Conservation (phyloP, 208 protist genomes). For the Trypanosoma cruzi region DNA sequence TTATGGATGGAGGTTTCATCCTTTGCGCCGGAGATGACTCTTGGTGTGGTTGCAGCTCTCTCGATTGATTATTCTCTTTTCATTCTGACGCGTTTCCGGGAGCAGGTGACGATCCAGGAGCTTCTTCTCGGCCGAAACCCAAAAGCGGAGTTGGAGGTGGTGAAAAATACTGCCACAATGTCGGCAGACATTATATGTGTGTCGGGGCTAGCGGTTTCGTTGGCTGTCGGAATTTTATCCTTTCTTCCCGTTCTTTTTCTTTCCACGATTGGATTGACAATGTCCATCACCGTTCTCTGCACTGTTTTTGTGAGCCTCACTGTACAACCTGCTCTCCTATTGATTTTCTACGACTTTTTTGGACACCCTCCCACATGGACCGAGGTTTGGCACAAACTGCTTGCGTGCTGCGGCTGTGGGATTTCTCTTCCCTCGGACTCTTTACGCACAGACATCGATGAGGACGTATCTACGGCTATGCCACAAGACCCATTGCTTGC, state of each 20-base stretch:
- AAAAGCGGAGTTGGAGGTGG: slow-evolving; percentile 21
- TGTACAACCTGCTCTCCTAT: slow-evolving; percentile 46
- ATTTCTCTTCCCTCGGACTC: neutral
- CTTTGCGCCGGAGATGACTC: slow-evolving; percentile 24
- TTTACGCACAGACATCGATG: neutral
- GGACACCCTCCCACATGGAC: slow-evolving; percentile 16
- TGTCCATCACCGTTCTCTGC: slow-evolving; percentile 29
- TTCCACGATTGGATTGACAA: slow-evolving; percentile 41
- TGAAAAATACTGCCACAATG: slow-evolving; percentile 31
- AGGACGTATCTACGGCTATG: neutral
- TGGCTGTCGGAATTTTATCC: slow-evolving; percentile 41
- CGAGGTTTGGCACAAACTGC: slow-evolving; percentile 14
- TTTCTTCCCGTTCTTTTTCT: slow-evolving; percentile 49
- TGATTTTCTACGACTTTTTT: slow-evolving; percentile 42
- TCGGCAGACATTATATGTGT: slow-evolving; percentile 44
- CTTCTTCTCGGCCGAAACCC: neutral
- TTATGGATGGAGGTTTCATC: slow-evolving; percentile 17
- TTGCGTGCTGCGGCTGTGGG: neutral
- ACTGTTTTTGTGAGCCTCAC: slow-evolving; percentile 42
- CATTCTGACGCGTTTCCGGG: slow-evolving; percentile 50
- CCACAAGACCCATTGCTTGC: neutral
- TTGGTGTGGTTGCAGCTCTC: slow-evolving; percentile 35
- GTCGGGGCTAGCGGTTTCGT: slow-evolving; percentile 42
- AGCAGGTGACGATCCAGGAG: slow-evolving; percentile 32
- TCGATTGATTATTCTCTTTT: slow-evolving; percentile 68